Evolutionary conservation across 2,329 filamentous ascomycete genomes (phyloP).

Genomic region (Ophiocordyceps camponoti-floridani): DNA sequence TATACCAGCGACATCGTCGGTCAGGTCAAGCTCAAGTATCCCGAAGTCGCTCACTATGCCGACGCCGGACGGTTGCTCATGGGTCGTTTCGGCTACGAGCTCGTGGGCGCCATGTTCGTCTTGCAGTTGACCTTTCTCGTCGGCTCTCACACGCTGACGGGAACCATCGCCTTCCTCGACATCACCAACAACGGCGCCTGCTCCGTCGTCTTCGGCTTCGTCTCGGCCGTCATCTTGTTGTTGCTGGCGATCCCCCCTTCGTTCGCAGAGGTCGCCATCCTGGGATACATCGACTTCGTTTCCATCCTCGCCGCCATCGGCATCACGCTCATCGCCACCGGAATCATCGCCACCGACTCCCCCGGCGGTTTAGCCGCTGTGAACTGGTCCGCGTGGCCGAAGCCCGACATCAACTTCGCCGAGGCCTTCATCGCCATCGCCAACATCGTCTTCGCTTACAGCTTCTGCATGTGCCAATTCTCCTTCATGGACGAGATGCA

Average conservation of each 20-base stretch:
- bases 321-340: conserved; percentile 49
- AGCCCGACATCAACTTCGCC: conserved; percentile 25
- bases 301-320: conserved; percentile 46
- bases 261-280: conserved; percentile 28
- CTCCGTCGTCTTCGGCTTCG: conserved; percentile 25
- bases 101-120: conserved; percentile 42
- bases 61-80: conserved; percentile 47
- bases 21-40: conserved; percentile 29
- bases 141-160: conserved; percentile 54
- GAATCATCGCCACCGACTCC: conserved; percentile 19
- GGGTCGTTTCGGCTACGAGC: conserved; percentile 40
- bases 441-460: conserved; percentile 58
- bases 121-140: conserved; percentile 52
- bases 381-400: conserved; percentile 27
- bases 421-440: conserved; percentile 41
- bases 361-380: conserved; percentile 14
- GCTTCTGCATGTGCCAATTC: conserved; percentile 33
- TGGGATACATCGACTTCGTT: conserved; percentile 36
- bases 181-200: conserved; percentile 37
- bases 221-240: conserved; percentile 27
- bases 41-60: conserved; percentile 45
- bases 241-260: conserved; percentile 27
- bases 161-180: conserved; percentile 49
- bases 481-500: conserved; percentile 37
- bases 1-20: conserved; percentile 29